Evolutionary conservation across 2,329 filamentous ascomycete genomes (phyloP).

Genomic region (Microsporum audouinii): DNA sequence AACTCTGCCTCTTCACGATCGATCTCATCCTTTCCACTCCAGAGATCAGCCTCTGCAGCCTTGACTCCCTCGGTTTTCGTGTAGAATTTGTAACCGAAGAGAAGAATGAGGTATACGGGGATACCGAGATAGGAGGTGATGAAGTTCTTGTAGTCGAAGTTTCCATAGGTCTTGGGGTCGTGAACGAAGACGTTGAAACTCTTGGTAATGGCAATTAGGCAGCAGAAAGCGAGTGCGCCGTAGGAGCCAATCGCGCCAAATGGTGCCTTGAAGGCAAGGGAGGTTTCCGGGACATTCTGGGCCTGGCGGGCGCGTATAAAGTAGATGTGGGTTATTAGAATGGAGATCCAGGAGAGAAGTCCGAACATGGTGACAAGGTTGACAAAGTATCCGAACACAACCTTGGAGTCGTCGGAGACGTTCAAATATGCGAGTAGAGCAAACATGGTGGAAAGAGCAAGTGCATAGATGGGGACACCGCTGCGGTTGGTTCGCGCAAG

Average conservation of each 20-base stretch:
- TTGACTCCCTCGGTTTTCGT: slow-evolving; percentile 15
- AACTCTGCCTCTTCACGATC: slow-evolving; percentile 55
- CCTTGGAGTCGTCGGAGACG: slow-evolving; percentile 26
- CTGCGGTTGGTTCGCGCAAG: slow-evolving; percentile 57
- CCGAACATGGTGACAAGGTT: slow-evolving; percentile 35
- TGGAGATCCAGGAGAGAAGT: slow-evolving; percentile 38
- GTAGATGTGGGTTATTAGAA: slow-evolving; percentile 38
- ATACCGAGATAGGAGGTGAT: slow-evolving; percentile 38
- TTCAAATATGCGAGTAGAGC: slow-evolving; percentile 38
- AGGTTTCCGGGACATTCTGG: slow-evolving; percentile 27
- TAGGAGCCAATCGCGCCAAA: slow-evolving; percentile 48
- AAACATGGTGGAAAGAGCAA: slow-evolving; percentile 30
- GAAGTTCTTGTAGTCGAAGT: slow-evolving; percentile 35
- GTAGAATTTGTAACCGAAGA: slow-evolving; percentile 19
- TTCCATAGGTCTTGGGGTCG: slow-evolving; percentile 44
- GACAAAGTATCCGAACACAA: slow-evolving; percentile 38
- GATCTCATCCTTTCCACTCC: slow-evolving; percentile 19
- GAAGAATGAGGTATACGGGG: slow-evolving; percentile 32
- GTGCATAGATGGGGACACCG: slow-evolving; percentile 36
- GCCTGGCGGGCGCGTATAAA: slow-evolving; percentile 33
- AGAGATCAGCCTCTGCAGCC: slow-evolving; percentile 18
- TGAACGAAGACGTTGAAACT: slow-evolving; percentile 60
- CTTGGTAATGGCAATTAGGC: slow-evolving; percentile 64
- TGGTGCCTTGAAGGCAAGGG: slow-evolving; percentile 33
- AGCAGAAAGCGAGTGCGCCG: slow-evolving; percentile 48